Evolutionary conservation across 139 green algal genomes (phyloP).

Genomic region (Mesotaenium endlicherianum): DNA sequence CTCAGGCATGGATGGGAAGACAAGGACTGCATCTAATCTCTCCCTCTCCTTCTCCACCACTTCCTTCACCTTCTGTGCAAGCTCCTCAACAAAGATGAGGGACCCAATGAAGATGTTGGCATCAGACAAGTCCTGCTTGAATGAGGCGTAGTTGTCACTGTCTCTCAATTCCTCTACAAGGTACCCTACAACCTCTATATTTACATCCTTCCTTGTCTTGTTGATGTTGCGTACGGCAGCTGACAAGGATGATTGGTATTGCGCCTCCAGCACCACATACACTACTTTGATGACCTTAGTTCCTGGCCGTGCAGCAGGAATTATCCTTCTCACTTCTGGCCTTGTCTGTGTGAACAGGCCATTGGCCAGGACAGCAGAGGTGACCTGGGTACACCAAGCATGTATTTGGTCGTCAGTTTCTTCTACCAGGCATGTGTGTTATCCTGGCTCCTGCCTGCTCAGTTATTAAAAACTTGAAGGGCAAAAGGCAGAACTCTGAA

Average conservation of each 20-base stretch:
- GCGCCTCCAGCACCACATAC: slow-evolving; percentile 96
- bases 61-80: slow-evolving; percentile 95
- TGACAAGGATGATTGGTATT: slow-evolving; percentile 92
- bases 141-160: slow-evolving; percentile 77
- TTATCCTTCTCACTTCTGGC: slow-evolving; percentile 79
- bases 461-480: too few species aligned
- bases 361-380: slow-evolving; percentile 25
- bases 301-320: slow-evolving; percentile 45
- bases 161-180: slow-evolving; percentile 97
- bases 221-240: slow-evolving; percentile 91
- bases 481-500: too few species aligned
- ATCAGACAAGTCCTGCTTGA: slow-evolving; percentile 66
- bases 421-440: too few species aligned
- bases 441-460: too few species aligned
- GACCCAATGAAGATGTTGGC: slow-evolving; percentile 98
- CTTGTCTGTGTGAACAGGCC: slow-evolving; percentile 90
- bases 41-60: slow-evolving; percentile 76
- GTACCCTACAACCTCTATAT: slow-evolving; percentile 96
- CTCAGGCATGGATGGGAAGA: slow-evolving; percentile 98
- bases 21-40: slow-evolving; percentile 88
- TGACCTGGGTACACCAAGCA: slow-evolving; percentile 11
- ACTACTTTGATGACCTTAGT: slow-evolving; percentile 79
- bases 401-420: too few species aligned
- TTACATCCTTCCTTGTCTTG: slow-evolving; percentile 75
- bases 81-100: slow-evolving; percentile 99